A percentile compares a stretch with the other conserved stretches of the same genome.
phyloP scores from a whole-genome alignment of 208 protist species.

The Trypanosoma caninum region DNA sequence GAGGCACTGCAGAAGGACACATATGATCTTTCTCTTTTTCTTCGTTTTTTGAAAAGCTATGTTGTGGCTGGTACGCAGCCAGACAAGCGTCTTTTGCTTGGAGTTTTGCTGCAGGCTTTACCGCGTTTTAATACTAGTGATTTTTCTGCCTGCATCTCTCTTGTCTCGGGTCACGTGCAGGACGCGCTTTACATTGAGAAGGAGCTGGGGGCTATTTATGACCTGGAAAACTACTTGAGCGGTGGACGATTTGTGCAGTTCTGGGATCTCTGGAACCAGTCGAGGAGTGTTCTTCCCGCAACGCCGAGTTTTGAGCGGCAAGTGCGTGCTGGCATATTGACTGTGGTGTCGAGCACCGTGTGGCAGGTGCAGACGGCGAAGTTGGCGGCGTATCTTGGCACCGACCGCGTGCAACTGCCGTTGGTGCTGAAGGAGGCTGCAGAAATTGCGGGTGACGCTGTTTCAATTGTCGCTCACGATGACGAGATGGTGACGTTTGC shows the following conservation, averaged over 20 bases:
- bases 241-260: constrained; percentile 77
- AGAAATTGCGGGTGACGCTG: constrained; percentile 44
- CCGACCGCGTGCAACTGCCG: constrained; percentile 41
- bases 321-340: constrained; percentile 74
- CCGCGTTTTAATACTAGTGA: constrained; percentile 83
- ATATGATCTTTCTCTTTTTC: constrained; percentile 81
- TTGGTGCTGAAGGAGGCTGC: constrained; percentile 60
- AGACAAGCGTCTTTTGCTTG: constrained; percentile 73
- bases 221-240: constrained; percentile 86
- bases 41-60: constrained; percentile 75
- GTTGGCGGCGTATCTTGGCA: constrained; percentile 58
- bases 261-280: constrained; percentile 67
- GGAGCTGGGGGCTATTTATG: constrained; percentile 80
- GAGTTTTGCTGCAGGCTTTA: constrained; percentile 77
- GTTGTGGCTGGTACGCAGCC: constrained; percentile 58
- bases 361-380: constrained; percentile 44
- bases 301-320: constrained; percentile 75
- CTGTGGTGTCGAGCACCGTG: constrained; percentile 64
- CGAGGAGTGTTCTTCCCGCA: constrained; percentile 64
- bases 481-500: constrained; percentile 52
- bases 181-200: constrained; percentile 69
- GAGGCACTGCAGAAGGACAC: constrained; percentile 76
- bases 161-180: constrained; percentile 80
- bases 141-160: constrained; percentile 85
- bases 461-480: constrained; percentile 33